Evolutionary conservation across 345 rosid genomes (phyloP).

Genomic region (Conringia planisiliqua): DNA sequence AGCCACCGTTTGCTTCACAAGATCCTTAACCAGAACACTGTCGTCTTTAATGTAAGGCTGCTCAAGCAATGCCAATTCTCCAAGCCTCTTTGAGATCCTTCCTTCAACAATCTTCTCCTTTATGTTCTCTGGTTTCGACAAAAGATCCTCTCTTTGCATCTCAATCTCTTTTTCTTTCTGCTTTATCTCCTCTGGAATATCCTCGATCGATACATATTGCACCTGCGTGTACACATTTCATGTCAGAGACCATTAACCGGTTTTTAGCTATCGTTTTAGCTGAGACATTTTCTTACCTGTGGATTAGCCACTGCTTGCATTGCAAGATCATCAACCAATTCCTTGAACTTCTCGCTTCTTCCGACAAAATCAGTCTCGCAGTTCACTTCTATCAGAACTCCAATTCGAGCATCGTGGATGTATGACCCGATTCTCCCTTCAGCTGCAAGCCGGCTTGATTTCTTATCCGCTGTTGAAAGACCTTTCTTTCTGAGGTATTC

Average conservation of each 20-base stretch:
- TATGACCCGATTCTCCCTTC: conserved; percentile 95
- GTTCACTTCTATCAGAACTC: conserved; percentile 87
- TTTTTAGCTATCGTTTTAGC: conserved; percentile 1
- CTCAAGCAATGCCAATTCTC: conserved; percentile 73
- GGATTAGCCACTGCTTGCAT: conserved; percentile 94
- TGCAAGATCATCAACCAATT: conserved; percentile 84
- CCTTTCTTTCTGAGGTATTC: conserved; percentile 95
- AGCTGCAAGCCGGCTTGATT: conserved; percentile 88
- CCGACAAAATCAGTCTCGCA: conserved; percentile 97
- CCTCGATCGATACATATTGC: conserved; percentile 67
- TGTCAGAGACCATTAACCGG: not conserved
- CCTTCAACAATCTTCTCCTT: conserved; percentile 88
- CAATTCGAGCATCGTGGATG: conserved; percentile 87
- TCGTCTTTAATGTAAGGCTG: conserved; percentile 79
- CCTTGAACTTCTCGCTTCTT: conserved; percentile 83
- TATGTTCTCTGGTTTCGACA: conserved; percentile 85
- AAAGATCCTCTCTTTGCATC: conserved; percentile 91
- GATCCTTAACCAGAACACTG: conserved; percentile 67
- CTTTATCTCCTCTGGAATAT: conserved; percentile 50
- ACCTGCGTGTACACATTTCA: conserved; percentile 33
- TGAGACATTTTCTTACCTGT: conserved; percentile 28
- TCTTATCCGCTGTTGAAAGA: conserved; percentile 88
- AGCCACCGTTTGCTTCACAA: conserved; percentile 79
- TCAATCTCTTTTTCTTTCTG: conserved; percentile 78
- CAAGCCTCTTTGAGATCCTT: conserved; percentile 78